Evolutionary conservation across 306 rosid genomes (phyloP).

Genomic region (peach (Prunus persica)): DNA sequence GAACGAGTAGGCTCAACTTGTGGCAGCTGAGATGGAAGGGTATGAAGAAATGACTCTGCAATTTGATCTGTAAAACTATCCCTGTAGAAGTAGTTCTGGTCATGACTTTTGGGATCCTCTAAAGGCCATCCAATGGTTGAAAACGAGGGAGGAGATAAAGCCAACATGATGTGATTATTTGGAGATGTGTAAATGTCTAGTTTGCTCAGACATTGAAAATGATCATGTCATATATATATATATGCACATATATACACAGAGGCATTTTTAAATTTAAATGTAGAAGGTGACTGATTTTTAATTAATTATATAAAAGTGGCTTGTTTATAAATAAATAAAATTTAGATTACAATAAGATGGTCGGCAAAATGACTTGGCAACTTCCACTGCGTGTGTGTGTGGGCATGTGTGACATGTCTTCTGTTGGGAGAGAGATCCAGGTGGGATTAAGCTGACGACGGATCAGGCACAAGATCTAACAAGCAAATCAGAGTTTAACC

Average conservation of each 20-base stretch:
- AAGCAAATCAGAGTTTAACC: too few relatives aligned
- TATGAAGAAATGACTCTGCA: constrained; percentile 17
- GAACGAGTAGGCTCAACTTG: constrained; percentile 1
- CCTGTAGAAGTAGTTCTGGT: constrained; percentile 12
- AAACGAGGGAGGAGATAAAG: constrained; percentile 30
- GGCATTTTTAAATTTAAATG: neutral
- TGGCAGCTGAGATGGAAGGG: neutral
- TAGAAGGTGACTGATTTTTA: neutral
- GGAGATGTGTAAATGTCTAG: neutral
- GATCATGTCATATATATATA: neutral
- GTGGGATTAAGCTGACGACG: too few relatives aligned
- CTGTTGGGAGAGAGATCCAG: too few relatives aligned
- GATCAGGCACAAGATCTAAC: too few relatives aligned
- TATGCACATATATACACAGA: neutral
- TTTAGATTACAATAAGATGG: too few relatives aligned
- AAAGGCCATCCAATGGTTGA: constrained; percentile 26
- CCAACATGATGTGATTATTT: constrained; percentile 19
- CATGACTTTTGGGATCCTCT: constrained; percentile 13
- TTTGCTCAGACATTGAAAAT: neutral
- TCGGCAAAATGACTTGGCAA: too few relatives aligned
- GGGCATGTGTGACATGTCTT: too few relatives aligned
- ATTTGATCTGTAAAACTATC: neutral
- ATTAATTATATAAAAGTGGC: neutral
- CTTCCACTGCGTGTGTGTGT: neutral
- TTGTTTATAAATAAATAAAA: too few relatives aligned